Base-by-base conservation (phyloP, 2,329 filamentous ascomycete genomes). In the Fusarium sp. region DNA sequence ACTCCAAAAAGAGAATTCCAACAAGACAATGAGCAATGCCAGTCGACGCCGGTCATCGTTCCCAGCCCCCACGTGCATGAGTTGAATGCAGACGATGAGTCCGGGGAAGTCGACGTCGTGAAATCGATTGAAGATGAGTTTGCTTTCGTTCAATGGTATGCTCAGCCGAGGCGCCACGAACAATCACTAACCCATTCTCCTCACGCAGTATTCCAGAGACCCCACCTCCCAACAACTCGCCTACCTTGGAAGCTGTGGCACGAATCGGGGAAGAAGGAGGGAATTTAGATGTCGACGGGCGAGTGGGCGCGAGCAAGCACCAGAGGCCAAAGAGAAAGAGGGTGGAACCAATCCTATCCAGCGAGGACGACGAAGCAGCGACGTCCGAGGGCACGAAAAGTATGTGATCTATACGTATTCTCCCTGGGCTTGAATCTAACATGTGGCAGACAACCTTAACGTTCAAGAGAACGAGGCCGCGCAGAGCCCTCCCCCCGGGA, bases 151-250 rank as follows among this genome's bases (percentile, higher is more conserved):
- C 58, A 72, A 18, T 57, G 66, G 78, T 77, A 64, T 38, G 76
- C 6, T 31, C 35, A 5, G 22, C 3, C 11, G 8, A 7, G 3
- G 6, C 1, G 6, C 6, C 8, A 8, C 10, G n/a, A 35, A 6
- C 6, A 10, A 20, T 4, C 4, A 1, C 34, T n/a, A 13, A 35
- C 45, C 70, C 27, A 68, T n/a, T 22, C 18, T n/a, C 38, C 27
- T 14, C 6, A 4, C 1, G 2, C 6, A 80, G 78, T 3, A 69
- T 80, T 8, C 70, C 67, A 22, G 76, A 67, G 42, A 78, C 77
- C 9, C 77, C 74, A 6, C 52, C 61, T 11, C 38, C 54, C 6
- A 50, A 35, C 24, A 50, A 56, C 3, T 50, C 31, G 3, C 24
- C 13, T 18, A 37, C 20, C 29, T 29, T n/a, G 10, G 38, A 31